A percentile compares a stretch with the other conserved stretches of the same genome.
Conservation (phyloP, 2,329 filamentous ascomycete genomes). For the Calonectria pteridis region DNA sequence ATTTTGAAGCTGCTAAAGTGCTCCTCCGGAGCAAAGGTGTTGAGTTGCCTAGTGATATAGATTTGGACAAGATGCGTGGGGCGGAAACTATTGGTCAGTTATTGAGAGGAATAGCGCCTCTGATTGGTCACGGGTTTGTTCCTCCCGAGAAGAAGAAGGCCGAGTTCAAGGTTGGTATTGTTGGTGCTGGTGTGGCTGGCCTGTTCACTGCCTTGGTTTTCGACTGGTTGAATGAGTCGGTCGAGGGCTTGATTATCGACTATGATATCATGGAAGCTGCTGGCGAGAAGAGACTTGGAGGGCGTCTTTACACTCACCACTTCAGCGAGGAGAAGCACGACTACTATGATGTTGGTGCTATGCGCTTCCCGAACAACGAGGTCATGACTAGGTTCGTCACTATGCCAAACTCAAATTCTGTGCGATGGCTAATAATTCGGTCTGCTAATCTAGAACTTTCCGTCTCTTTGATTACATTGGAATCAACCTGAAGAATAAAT, state of each 20-base stretch:
- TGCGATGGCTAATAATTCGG: not conserved
- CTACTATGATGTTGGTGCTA: constrained; percentile 54
- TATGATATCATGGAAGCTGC: constrained; percentile 54
- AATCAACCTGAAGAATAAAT: not conserved
- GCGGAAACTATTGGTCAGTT: not conserved
- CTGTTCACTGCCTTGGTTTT: constrained; percentile 52
- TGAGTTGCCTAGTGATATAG: not conserved
- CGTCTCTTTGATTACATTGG: constrained; percentile 33
- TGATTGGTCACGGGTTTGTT: not conserved
- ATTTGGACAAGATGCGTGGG: not conserved
- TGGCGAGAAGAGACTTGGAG: constrained; percentile 47
- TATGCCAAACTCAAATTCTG: not conserved
- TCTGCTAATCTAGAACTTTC: constrained; percentile 24
- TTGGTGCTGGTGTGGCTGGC: constrained; percentile 53
- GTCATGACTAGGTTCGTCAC: constrained; percentile 36
- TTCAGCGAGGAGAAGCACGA: constrained; percentile 41
- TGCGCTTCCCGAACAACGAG: constrained; percentile 54
- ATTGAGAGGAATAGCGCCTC: not conserved
- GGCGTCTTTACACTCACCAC: constrained; percentile 51
- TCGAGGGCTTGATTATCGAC: constrained; percentile 41
- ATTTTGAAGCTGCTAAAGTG: not conserved
- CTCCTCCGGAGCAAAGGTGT: not conserved
- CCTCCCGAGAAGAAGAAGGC: not conserved
- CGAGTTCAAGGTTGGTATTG: constrained; percentile 49
- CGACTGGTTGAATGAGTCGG: constrained; percentile 42